Conservation (phyloP, 768 basidiomycete species). For the Solioccasus polychromus region DNA sequence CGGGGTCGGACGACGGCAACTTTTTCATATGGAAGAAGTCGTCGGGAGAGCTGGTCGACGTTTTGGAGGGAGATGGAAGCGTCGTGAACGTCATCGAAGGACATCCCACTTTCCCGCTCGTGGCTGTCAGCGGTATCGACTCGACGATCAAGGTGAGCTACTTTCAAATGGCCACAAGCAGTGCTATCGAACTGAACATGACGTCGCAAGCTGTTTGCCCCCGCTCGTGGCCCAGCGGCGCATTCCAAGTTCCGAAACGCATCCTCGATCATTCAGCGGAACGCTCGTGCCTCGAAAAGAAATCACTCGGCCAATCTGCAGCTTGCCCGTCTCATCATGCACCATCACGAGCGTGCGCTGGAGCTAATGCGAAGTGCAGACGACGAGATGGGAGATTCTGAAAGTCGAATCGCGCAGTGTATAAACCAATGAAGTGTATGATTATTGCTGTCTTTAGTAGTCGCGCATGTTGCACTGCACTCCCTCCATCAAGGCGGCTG, state of each 20-base stretch:
- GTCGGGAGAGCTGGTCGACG: conserved; percentile 60
- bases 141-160: conserved; percentile 69
- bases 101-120: conserved; percentile 71
- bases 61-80: conserved; percentile 79
- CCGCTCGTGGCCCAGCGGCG: conserved; percentile 41
- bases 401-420: conserved; percentile 23
- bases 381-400: conserved; percentile 25
- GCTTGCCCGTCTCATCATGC: conserved; percentile 31
- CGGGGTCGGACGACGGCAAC: conserved; percentile 86
- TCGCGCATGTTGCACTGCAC: neutral
- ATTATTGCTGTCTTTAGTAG: neutral
- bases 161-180: neutral
- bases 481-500: conserved; percentile 14
- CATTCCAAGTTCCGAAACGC: conserved; percentile 58
- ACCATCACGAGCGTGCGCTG: conserved; percentile 27
- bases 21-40: conserved; percentile 85
- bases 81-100: conserved; percentile 88
- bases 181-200: neutral
- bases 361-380: conserved; percentile 23
- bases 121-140: conserved; percentile 90
- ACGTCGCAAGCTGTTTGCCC: conserved; percentile 60
- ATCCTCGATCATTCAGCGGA: conserved; percentile 54
- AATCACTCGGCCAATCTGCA: conserved; percentile 21
- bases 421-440: conserved; percentile 27
- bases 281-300: conserved; percentile 38